phyloP scores from a whole-genome alignment of 371 early-diverging fungal genomes.

The Rhizopus delemar region DNA sequence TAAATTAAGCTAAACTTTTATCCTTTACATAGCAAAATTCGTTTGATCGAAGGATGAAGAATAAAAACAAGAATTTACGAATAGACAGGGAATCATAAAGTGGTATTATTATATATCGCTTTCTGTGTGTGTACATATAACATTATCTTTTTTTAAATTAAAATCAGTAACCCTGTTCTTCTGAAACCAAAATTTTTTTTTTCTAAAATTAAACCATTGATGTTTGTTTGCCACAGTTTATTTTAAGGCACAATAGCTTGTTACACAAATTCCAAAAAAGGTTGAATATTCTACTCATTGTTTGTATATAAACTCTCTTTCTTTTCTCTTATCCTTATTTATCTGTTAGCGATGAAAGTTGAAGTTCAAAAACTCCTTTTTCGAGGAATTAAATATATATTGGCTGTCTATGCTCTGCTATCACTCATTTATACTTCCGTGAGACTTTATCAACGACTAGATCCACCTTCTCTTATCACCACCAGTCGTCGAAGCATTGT shows the following conservation, averaged over 20 bases:
- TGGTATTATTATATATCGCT: too few species aligned
- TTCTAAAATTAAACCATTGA: slow-evolving; percentile 6
- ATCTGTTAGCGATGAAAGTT: neutral
- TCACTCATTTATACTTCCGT: slow-evolving; percentile 22
- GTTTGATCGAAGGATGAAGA: too few species aligned
- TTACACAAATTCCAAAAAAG: slow-evolving; percentile 1
- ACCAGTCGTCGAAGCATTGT: slow-evolving; percentile 10
- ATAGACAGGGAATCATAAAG: too few species aligned
- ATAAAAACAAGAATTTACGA: too few species aligned
- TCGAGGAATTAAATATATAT: slow-evolving; percentile 17
- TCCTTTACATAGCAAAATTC: too few species aligned
- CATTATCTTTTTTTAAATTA: too few species aligned
- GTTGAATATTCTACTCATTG: neutral
- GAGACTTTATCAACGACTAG: slow-evolving; percentile 18
- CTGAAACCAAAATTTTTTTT: too few species aligned
- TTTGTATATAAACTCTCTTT: neutral
- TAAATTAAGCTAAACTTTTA: too few species aligned
- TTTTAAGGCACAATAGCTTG: neutral
- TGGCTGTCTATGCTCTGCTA: slow-evolving; percentile 26
- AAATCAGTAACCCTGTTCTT: too few species aligned
- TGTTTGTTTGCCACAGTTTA: neutral
- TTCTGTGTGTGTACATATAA: too few species aligned
- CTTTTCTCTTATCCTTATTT: neutral
- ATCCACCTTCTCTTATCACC: slow-evolving; percentile 2
- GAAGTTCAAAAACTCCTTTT: slow-evolving; percentile 13